Evolutionary conservation across 1,284 basidiomycete genomes (phyloP).

Genomic region (Psilocybe mexicana): DNA sequence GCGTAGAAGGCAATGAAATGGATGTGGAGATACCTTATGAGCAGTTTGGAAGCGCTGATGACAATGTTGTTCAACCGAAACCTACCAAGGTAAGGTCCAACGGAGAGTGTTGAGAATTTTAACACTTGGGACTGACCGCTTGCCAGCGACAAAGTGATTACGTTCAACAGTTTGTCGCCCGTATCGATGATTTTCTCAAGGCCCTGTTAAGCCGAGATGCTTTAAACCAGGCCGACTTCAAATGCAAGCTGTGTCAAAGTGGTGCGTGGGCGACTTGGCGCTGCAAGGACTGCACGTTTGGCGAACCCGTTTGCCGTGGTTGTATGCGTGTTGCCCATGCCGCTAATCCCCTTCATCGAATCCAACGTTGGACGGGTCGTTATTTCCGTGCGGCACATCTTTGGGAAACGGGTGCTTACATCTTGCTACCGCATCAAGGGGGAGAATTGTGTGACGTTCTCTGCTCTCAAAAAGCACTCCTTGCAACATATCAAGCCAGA

Average conservation of each 20-base stretch:
- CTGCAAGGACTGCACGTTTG: not conserved
- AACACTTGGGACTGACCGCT: not conserved
- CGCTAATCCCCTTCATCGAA: not conserved
- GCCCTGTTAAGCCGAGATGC: not conserved
- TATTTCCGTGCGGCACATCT: slow-evolving; percentile 3
- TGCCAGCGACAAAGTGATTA: not conserved
- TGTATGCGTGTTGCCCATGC: not conserved
- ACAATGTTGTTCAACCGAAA: not conserved
- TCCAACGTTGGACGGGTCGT: slow-evolving; percentile 4
- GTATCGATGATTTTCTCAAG: not conserved
- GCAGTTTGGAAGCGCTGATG: not conserved
- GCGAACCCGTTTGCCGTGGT: not conserved
- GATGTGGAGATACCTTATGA: not conserved
- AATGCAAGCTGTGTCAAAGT: not conserved
- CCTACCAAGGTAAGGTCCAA: not conserved
- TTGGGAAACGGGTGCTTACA: slow-evolving; percentile 4
- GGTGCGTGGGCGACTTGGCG: slow-evolving; percentile 32
- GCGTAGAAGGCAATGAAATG: not conserved
- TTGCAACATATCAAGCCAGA: no score
- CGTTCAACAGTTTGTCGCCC: not conserved
- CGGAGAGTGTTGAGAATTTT: not conserved
- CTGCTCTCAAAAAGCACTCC: not conserved
- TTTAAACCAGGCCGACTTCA: not conserved
- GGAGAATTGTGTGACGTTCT: not conserved
- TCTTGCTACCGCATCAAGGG: not conserved